A percentile compares a stretch with the other conserved stretches of the same genome.
Conservation (phyloP, 169 alveolate genomes). For the Pseudocohnilembus persalinus region DNA sequence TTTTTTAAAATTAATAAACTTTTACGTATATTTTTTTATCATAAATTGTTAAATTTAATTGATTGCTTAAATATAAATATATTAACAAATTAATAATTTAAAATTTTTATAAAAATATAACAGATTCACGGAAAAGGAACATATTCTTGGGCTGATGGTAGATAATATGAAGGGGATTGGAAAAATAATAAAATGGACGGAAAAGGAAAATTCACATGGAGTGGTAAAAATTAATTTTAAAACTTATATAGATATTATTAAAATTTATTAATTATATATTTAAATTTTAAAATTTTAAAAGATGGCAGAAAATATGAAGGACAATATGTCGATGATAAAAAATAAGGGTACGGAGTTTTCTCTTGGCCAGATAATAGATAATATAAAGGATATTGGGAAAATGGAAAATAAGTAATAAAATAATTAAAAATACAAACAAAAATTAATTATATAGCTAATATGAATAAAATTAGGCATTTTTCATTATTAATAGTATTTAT, state of each 20-base stretch:
- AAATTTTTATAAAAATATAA: no score
- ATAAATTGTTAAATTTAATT: no score
- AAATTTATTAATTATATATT: no score
- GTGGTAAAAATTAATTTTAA: constrained; percentile 66
- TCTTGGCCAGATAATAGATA: constrained; percentile 45
- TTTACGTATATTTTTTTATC: not conserved
- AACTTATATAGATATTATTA: constrained; percentile 50
- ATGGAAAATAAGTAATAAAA: constrained; percentile 43
- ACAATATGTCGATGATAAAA: constrained; percentile 51
- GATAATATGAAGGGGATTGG: constrained; percentile 73
- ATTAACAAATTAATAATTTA: no score
- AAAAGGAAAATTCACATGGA: constrained; percentile 69
- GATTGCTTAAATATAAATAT: no score
- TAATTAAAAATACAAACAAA: no score
- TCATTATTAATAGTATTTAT: no score
- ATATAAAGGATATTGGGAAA: constrained; percentile 68
- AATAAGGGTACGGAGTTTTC: constrained; percentile 66
- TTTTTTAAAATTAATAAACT: not conserved
- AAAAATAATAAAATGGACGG: constrained; percentile 71
- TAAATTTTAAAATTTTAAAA: no score
- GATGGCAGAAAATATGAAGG: constrained; percentile 60
- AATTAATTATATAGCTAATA: no score
- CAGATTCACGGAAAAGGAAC: constrained; percentile 61
- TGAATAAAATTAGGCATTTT: no score
- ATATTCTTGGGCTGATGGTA: constrained; percentile 61